phyloP scores from a whole-genome alignment of 306 rosid genomes.

The Pyrus pyrifolia region DNA sequence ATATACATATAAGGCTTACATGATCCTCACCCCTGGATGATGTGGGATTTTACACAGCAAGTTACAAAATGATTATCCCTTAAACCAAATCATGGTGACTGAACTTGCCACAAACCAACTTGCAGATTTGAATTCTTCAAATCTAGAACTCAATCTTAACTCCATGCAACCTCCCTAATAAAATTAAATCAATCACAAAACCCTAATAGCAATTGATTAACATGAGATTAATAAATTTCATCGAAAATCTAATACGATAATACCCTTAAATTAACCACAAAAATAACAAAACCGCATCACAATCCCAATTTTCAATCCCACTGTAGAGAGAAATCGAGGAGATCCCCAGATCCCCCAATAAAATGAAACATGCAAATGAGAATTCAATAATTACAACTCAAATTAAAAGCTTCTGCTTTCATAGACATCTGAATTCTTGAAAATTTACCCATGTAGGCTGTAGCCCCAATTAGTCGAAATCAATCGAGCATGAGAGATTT shows the following conservation, averaged over 20 bases:
- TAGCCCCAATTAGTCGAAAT: too few relatives aligned
- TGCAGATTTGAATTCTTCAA: too few relatives aligned
- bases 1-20: too few relatives aligned
- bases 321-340: slow-evolving; percentile 1
- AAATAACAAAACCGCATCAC: neutral
- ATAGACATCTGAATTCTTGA: too few relatives aligned
- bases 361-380: slow-evolving; percentile 47
- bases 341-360: slow-evolving; percentile 58
- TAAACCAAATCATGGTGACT: neutral
- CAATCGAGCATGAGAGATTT: too few relatives aligned
- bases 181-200: neutral
- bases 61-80: too few relatives aligned
- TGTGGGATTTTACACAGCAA: too few relatives aligned
- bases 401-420: neutral
- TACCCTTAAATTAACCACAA: neutral
- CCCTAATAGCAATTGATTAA: neutral
- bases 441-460: too few relatives aligned
- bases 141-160: too few relatives aligned
- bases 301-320: slow-evolving; percentile 15
- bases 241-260: neutral
- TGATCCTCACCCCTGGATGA: too few relatives aligned
- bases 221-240: neutral
- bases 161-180: too few relatives aligned
- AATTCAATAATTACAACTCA: slow-evolving; percentile 6
- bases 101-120: too few relatives aligned